Evolutionary conservation across 768 basidiomycete species (phyloP).

Genomic region (Suillus subluteus): DNA sequence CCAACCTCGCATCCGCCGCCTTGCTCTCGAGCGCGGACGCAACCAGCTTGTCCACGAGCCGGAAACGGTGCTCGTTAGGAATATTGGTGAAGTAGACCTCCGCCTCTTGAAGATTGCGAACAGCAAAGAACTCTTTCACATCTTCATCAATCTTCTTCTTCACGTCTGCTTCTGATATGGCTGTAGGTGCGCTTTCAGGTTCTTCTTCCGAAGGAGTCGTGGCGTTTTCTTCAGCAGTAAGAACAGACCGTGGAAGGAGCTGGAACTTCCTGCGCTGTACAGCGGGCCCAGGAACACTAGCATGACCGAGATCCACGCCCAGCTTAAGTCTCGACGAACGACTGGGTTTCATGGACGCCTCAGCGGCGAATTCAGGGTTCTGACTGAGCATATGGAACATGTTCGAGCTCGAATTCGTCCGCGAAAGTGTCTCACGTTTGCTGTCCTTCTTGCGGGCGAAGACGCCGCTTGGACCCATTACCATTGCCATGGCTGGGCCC

Average conservation of each 20-base stretch:
- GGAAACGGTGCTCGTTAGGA: conserved; percentile 61
- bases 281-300: conserved; percentile 49
- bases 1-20: conserved; percentile 77
- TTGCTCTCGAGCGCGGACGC: conserved; percentile 79
- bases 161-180: conserved; percentile 71
- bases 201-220: conserved; percentile 55
- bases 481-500: conserved; percentile 55
- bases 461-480: conserved; percentile 85
- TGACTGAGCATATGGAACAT: conserved; percentile 89
- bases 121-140: conserved; percentile 83
- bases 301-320: conserved; percentile 52
- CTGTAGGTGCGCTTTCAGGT: conserved; percentile 41
- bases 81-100: conserved; percentile 84
- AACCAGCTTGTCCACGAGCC: conserved; percentile 77
- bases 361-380: conserved; percentile 57
- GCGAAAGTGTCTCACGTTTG: conserved; percentile 77
- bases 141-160: conserved; percentile 82
- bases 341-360: conserved; percentile 56
- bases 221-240: conserved; percentile 49
- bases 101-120: conserved; percentile 85
- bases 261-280: conserved; percentile 70
- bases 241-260: conserved; percentile 77
- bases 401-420: conserved; percentile 79
- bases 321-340: conserved; percentile 53
- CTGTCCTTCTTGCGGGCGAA: conserved; percentile 74